Evolutionary conservation across 371 early-diverging fungal species (phyloP).

Genomic region (Lichtheimia hyalospora): DNA sequence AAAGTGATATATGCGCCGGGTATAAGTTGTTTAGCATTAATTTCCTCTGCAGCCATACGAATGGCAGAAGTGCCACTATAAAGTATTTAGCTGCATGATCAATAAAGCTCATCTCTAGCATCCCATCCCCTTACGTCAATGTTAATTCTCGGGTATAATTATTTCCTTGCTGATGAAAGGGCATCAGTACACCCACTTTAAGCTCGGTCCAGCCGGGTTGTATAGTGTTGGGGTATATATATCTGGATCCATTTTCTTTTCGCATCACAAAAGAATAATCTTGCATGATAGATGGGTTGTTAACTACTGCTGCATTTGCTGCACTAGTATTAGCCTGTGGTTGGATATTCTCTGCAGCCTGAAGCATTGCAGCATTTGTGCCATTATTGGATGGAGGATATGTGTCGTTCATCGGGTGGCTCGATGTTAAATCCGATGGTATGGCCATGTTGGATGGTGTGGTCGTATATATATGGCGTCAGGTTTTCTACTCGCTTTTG

Average conservation of each 20-base stretch:
- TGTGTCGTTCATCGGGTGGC: too few species aligned
- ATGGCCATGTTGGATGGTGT: too few species aligned
- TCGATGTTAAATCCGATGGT: too few species aligned
- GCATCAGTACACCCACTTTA: constrained; percentile 54
- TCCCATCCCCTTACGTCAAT: constrained; percentile 26
- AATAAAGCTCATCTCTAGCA: not conserved
- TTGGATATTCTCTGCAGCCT: too few species aligned
- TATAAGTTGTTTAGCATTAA: constrained; percentile 52
- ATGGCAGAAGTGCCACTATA: constrained; percentile 59
- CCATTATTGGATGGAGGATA: too few species aligned
- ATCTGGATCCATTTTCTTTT: constrained; percentile 27
- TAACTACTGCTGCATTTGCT: too few species aligned
- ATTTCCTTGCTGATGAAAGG: constrained; percentile 48
- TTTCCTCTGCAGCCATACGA: constrained; percentile 57
- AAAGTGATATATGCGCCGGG: constrained; percentile 60
- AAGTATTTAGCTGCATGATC: not conserved
- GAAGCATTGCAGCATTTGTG: too few species aligned
- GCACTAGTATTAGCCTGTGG: too few species aligned
- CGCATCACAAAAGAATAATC: constrained; percentile 5
- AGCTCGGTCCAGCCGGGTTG: constrained; percentile 37
- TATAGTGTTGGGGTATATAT: constrained; percentile 26
- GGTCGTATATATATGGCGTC: too few species aligned
- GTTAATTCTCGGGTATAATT: constrained; percentile 39
- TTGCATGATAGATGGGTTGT: too few species aligned
- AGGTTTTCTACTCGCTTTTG: too few species aligned